Conservation (phyloP, 2,329 filamentous ascomycete genomes). For the Colletotrichum tropicale region DNA sequence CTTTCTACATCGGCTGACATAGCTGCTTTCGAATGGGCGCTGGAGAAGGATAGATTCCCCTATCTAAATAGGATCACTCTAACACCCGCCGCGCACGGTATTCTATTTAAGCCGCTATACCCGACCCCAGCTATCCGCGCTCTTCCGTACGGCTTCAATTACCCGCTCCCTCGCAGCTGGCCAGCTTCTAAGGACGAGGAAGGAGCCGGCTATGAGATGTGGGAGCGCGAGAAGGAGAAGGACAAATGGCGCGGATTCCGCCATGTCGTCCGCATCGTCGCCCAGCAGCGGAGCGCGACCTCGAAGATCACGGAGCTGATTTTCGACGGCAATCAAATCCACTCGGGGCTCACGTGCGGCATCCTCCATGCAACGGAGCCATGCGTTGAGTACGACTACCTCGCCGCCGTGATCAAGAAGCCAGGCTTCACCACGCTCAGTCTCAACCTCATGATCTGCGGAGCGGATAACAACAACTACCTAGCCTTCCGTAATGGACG, state of each 20-base stretch:
- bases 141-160: slow-evolving; percentile 43
- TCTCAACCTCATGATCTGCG: slow-evolving; percentile 24
- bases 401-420: slow-evolving; percentile 24
- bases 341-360: slow-evolving; percentile 33
- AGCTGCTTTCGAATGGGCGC: slow-evolving; percentile 33
- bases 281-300: neutral
- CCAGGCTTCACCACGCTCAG: slow-evolving; percentile 30
- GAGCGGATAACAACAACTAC: slow-evolving; percentile 5
- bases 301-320: slow-evolving; percentile 35
- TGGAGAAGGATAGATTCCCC: slow-evolving; percentile 33
- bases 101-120: slow-evolving; percentile 37
- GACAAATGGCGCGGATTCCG: slow-evolving; percentile 35
- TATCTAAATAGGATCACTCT: slow-evolving; percentile 39
- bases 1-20: slow-evolving; percentile 30
- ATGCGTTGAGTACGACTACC: slow-evolving; percentile 27
- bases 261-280: slow-evolving; percentile 28
- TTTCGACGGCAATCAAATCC: slow-evolving; percentile 32
- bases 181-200: neutral
- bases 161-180: slow-evolving; percentile 39
- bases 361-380: slow-evolving; percentile 28
- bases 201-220: neutral
- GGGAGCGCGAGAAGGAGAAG: slow-evolving; percentile 21
- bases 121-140: slow-evolving; percentile 45
- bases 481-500: slow-evolving; percentile 15
- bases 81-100: slow-evolving; percentile 42